Evolutionary conservation across 2,329 filamentous ascomycete genomes (phyloP).

Genomic region (Aspergillus neotritici): DNA sequence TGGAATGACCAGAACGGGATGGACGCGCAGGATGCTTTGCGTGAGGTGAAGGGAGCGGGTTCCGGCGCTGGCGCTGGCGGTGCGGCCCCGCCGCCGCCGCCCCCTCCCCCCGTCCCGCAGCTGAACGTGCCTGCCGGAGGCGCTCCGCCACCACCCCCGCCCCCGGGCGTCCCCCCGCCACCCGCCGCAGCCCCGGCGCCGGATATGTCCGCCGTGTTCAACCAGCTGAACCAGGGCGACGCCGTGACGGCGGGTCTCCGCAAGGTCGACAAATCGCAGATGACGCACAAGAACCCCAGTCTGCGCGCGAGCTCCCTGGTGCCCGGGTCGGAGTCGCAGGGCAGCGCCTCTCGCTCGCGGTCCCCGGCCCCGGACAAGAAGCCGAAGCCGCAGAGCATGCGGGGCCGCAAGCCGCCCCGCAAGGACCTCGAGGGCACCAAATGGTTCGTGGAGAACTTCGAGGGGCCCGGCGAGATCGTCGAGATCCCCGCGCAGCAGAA

Average conservation of each 20-base stretch:
- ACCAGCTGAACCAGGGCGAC: slow-evolving; percentile 81
- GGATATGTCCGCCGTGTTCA: slow-evolving; percentile 84
- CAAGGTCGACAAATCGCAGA: slow-evolving; percentile 91
- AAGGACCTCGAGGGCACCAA: slow-evolving; percentile 84
- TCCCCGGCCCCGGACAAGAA: slow-evolving; percentile 84
- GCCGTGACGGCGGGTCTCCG: slow-evolving; percentile 81
- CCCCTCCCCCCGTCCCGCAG: slow-evolving; percentile 44
- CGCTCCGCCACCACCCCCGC: slow-evolving; percentile 62
- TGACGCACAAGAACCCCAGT: slow-evolving; percentile 97
- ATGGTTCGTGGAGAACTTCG: slow-evolving; percentile 94
- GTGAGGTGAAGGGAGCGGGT: slow-evolving; percentile 44
- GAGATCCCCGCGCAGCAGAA: slow-evolving; percentile 75
- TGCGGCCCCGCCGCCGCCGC: slow-evolving; percentile 44
- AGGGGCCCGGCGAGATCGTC: slow-evolving; percentile 66
- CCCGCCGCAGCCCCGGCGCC: slow-evolving; percentile 43
- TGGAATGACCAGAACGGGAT: slow-evolving; percentile 79
- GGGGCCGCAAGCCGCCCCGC: slow-evolving; percentile 71
- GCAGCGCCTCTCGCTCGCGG: slow-evolving; percentile 60
- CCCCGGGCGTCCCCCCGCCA: slow-evolving; percentile 56
- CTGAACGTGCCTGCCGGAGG: slow-evolving; percentile 49
- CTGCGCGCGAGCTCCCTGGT: slow-evolving; percentile 70
- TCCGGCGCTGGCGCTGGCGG: slow-evolving; percentile 32
- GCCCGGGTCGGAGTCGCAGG: slow-evolving; percentile 50
- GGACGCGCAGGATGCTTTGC: slow-evolving; percentile 64
- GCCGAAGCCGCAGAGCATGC: slow-evolving; percentile 79